Evolutionary conservation across 805 yeast species (phyloP).

Genomic region (Wickerhamomyces bisporus): DNA sequence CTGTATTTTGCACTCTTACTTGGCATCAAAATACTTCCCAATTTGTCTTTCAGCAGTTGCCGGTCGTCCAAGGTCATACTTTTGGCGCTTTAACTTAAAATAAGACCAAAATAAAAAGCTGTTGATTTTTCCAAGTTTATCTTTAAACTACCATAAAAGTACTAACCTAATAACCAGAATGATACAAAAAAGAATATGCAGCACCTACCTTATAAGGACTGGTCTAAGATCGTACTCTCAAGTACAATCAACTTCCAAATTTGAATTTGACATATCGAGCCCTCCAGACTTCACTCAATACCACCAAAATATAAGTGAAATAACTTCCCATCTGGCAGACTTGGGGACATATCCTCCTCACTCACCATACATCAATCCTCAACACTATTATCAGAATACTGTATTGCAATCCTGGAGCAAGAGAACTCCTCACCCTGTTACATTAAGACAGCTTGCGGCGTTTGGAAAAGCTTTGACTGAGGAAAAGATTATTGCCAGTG

Average conservation of each 20-base stretch:
- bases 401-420: constrained; percentile 58
- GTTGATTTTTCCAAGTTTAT: no score
- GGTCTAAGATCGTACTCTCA: no score
- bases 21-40: no score
- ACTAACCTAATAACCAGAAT: no score
- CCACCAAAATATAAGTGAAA: constrained; percentile 29
- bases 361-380: constrained; percentile 48
- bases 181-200: no score
- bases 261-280: constrained; percentile 7
- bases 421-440: constrained; percentile 80
- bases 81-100: no score
- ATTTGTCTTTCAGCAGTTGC: no score
- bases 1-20: no score
- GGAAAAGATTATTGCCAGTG: constrained; percentile 74
- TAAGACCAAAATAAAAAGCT: no score
- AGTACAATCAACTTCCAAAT: neutral
- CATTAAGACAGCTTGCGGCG: constrained; percentile 84
- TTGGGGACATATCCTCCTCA: constrained; percentile 34
- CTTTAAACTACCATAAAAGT: no score
- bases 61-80: no score
- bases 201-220: no score
- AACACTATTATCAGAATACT: constrained; percentile 84
- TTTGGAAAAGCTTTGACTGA: constrained; percentile 76
- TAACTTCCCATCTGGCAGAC: constrained; percentile 29
- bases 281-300: constrained; percentile 31